Percentiles rank a stretch among this genome's conserved stretches.
phyloP scores from a whole-genome alignment of 306 rosid species.

The Luffa acutangula region DNA sequence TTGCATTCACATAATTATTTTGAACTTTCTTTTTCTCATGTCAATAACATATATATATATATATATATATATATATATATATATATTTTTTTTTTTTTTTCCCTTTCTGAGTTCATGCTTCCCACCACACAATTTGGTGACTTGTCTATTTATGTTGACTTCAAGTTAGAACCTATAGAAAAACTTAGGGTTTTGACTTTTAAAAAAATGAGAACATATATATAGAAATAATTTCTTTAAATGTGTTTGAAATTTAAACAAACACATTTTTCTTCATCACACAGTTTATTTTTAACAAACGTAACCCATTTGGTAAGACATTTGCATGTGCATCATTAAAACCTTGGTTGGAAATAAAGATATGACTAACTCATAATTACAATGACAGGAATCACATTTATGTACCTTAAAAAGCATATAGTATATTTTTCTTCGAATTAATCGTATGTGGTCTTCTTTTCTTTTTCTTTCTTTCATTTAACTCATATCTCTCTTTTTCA shows the following conservation, averaged over 20 bases:
- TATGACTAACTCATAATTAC: not conserved
- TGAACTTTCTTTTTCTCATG: not conserved
- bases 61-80: too few relatives aligned
- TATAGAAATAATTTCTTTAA: not conserved
- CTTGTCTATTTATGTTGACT: not conserved
- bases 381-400: not conserved
- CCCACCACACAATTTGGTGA: conserved; percentile 4
- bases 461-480: not conserved
- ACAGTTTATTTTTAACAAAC: not conserved
- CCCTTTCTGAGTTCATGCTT: not conserved
- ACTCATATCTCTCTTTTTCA: too few relatives aligned
- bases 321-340: conserved; percentile 1
- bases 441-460: not conserved
- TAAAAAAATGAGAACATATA: not conserved
- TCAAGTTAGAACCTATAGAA: not conserved
- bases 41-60: not conserved
- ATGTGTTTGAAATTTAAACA: not conserved
- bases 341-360: not conserved
- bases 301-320: not conserved
- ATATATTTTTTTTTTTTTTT: not conserved
- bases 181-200: not conserved
- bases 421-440: not conserved
- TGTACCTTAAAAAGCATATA: not conserved
- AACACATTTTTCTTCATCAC: not conserved
- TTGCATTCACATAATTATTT: not conserved